Evolutionary conservation across 257 asterid species (phyloP).

Genomic region (Solanum paucissectum): DNA sequence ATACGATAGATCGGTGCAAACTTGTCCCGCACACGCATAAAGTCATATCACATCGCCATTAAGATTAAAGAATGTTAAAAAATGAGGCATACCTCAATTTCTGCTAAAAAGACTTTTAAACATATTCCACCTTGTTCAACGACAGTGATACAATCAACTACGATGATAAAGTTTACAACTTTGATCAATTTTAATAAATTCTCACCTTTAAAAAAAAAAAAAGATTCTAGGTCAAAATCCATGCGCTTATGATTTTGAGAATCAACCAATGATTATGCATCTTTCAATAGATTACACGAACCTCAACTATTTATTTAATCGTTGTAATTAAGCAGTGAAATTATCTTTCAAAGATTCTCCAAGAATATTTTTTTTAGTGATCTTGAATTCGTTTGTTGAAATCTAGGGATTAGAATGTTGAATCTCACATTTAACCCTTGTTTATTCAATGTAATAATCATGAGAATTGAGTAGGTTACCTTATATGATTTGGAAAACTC

Average conservation of each 20-base stretch:
- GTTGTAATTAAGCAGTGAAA: not conserved
- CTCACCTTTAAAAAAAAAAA: not conserved
- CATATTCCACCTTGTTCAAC: not conserved
- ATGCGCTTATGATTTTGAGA: not conserved
- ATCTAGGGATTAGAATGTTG: not conserved
- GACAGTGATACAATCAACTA: not conserved
- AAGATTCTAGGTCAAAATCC: not conserved
- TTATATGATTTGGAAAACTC: not conserved
- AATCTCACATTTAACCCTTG: not conserved
- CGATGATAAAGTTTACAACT: not conserved
- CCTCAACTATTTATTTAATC: not conserved
- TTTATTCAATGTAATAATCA: not conserved
- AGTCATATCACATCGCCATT: too few species aligned
- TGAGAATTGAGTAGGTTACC: not conserved
- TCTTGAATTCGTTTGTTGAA: not conserved
- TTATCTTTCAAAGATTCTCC: not conserved
- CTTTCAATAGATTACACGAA: not conserved
- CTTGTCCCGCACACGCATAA: too few species aligned
- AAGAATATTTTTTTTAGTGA: not conserved
- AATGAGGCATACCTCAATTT: too few species aligned
- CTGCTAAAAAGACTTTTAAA: not conserved
- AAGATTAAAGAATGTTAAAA: too few species aligned
- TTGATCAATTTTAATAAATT: not conserved
- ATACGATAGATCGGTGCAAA: too few species aligned
- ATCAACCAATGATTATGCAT: not conserved